phyloP scores from a whole-genome alignment of 768 basidiomycete genomes.

The Rhodotorula paludigena region DNA sequence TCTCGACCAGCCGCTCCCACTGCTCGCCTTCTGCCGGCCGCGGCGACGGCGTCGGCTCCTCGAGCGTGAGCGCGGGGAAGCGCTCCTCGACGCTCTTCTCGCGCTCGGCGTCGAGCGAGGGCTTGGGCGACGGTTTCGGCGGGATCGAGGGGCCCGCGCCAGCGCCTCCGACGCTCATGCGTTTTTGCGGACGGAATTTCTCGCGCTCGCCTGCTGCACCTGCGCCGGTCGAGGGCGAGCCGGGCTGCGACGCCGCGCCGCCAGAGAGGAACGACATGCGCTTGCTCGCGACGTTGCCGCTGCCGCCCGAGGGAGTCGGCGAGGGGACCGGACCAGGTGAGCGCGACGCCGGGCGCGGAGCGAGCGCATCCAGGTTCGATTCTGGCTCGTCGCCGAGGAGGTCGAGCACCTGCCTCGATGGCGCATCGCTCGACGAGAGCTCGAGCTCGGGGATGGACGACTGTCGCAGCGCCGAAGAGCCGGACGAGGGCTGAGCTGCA shows the following conservation, averaged over 20 bases:
- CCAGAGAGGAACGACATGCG: conserved; percentile 12
- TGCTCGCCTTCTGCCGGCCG: background rate
- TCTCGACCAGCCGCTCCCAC: conserved; percentile 33
- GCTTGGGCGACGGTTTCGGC: background rate
- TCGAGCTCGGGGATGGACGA: conserved; percentile 19
- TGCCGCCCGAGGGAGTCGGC: background rate
- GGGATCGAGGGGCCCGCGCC: background rate
- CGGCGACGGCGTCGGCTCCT: background rate
- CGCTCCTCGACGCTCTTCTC: conserved; percentile 21
- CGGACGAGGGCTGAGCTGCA: background rate
- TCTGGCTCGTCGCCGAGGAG: conserved; percentile 26
- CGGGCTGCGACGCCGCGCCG: background rate
- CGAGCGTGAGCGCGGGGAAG: conserved; percentile 28
- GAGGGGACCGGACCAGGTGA: background rate
- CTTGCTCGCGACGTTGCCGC: conserved; percentile 10
- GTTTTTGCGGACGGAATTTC: conserved; percentile 34
- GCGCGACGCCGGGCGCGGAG: background rate
- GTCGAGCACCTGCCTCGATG: conserved; percentile 5
- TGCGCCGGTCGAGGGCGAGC: background rate
- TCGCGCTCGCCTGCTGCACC: conserved; percentile 9
- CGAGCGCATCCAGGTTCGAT: background rate
- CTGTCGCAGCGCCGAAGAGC: conserved; percentile 12
- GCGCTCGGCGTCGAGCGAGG: background rate
- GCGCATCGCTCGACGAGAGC: background rate
- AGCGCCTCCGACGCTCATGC: background rate